Evolutionary conservation across 73 alveolate genomes (phyloP).

Genomic region (Paramecium sexaurelia): DNA sequence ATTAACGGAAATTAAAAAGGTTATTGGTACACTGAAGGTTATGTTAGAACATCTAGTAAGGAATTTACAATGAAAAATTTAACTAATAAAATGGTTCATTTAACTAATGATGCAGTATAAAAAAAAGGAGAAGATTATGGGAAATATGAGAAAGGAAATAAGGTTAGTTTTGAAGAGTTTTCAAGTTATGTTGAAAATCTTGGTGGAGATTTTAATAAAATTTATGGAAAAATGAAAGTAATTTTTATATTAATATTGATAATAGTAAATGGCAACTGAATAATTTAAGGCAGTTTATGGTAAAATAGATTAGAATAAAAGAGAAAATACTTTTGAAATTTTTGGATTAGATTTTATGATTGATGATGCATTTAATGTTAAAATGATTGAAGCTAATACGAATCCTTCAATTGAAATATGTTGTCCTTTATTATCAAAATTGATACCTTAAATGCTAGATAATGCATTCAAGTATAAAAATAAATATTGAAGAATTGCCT

Average conservation of each 20-base stretch:
- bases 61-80: slow-evolving; percentile 88
- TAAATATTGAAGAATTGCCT: slow-evolving; percentile 47
- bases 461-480: slow-evolving; percentile 73
- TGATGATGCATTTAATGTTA: slow-evolving; percentile 82
- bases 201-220: slow-evolving; percentile 72
- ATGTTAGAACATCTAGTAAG: slow-evolving; percentile 91
- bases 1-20: slow-evolving; percentile 90
- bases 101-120: slow-evolving; percentile 96
- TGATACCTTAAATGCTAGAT: slow-evolving; percentile 85
- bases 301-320: slow-evolving; percentile 77
- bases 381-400: slow-evolving; percentile 86
- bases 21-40: slow-evolving; percentile 97
- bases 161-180: slow-evolving; percentile 83
- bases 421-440: slow-evolving; percentile 78
- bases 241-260: neutral
- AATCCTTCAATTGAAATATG: slow-evolving; percentile 84
- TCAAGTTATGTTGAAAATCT: slow-evolving; percentile 79
- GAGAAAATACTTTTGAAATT: slow-evolving; percentile 80
- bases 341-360: slow-evolving; percentile 88
- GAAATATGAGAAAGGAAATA: slow-evolving; percentile 91
- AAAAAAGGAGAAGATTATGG: slow-evolving; percentile 94
- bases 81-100: slow-evolving; percentile 88
- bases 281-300: slow-evolving; percentile 76
- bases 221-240: slow-evolving; percentile 81
- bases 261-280: slow-evolving; percentile 75